A percentile compares a stretch with the other conserved stretches of the same genome.
These are phyloP conservation scores for Penicillium sp. DNA, from an alignment of 2,329 filamentous ascomycete genomes.

Conservation along the genomic window DNA sequence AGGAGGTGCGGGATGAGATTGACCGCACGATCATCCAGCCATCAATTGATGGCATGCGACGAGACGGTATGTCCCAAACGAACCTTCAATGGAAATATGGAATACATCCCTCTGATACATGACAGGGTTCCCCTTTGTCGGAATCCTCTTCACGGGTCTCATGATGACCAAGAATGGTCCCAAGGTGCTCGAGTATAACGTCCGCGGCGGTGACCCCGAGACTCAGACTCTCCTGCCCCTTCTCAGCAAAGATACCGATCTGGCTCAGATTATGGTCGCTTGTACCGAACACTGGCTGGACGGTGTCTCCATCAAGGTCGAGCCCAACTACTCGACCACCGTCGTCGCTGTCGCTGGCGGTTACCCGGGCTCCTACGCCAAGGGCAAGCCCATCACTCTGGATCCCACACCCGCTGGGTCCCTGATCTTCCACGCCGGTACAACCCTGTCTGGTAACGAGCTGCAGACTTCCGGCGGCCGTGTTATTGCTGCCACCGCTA, in stretches of 20 bases:
- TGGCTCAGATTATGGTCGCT: slow-evolving; percentile 82
- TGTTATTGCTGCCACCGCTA: slow-evolving; percentile 88
- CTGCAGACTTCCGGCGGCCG: slow-evolving; percentile 78
- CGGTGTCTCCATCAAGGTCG: slow-evolving; percentile 61
- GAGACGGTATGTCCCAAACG: slow-evolving; percentile 47
- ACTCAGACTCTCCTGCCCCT: slow-evolving; percentile 80
- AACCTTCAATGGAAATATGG: background rate
- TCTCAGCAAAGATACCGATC: slow-evolving; percentile 69
- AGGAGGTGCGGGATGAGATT: slow-evolving; percentile 68
- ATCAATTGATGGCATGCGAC: slow-evolving; percentile 80
- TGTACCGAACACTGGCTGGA: slow-evolving; percentile 71
- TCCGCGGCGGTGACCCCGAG: slow-evolving; percentile 87
- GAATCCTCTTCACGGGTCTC: slow-evolving; percentile 56
- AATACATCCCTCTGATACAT: background rate
- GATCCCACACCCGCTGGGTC: slow-evolving; percentile 52
- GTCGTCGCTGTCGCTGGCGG: slow-evolving; percentile 91
- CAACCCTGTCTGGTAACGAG: slow-evolving; percentile 55
- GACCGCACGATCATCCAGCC: slow-evolving; percentile 80
- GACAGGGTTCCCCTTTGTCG: slow-evolving; percentile 40
- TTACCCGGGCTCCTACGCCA: slow-evolving; percentile 80
- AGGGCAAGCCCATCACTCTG: slow-evolving; percentile 61
- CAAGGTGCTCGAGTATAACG: slow-evolving; percentile 86
- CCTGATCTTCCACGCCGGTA: slow-evolving; percentile 91
- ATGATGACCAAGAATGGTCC: slow-evolving; percentile 83
- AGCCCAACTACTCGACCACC: slow-evolving; percentile 70